Conservation (phyloP, 2,329 filamentous ascomycete genomes). For the Herpomyces periplanetae region DNA sequence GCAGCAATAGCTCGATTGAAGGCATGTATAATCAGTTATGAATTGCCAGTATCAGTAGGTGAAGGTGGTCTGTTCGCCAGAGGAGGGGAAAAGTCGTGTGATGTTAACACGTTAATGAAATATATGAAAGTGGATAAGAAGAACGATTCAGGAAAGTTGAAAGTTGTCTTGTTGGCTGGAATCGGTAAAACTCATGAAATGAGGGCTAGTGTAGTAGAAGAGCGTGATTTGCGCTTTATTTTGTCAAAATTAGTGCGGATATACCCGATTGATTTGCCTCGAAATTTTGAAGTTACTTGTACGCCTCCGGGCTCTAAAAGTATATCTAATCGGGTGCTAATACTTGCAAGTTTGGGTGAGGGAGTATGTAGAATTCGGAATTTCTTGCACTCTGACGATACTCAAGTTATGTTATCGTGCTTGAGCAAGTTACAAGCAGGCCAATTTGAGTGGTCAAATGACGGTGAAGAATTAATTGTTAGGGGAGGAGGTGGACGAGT, state of each 20-base stretch:
- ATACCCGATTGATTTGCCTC: slow-evolving; percentile 25
- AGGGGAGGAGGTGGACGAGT: slow-evolving; percentile 63
- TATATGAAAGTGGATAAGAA: slow-evolving; percentile 99
- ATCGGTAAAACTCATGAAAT: slow-evolving; percentile 64
- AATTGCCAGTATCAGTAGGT: slow-evolving; percentile 41
- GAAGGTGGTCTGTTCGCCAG: slow-evolving; percentile 47
- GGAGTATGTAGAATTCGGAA: slow-evolving; percentile 68
- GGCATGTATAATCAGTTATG: slow-evolving; percentile 83
- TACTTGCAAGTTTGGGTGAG: slow-evolving; percentile 60
- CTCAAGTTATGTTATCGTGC: slow-evolving; percentile 86
- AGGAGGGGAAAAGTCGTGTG: slow-evolving; percentile 52
- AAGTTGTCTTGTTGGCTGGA: slow-evolving; percentile 59
- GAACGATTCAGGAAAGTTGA: slow-evolving; percentile 78
- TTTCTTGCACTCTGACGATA: slow-evolving; percentile 76
- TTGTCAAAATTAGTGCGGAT: slow-evolving; percentile 42
- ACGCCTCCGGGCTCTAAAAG: slow-evolving; percentile 84
- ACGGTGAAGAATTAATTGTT: slow-evolving; percentile 60
- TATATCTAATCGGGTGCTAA: slow-evolving; percentile 70
- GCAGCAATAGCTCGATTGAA: slow-evolving; percentile 55
- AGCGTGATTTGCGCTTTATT: slow-evolving; percentile 40
- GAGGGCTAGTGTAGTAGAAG: slow-evolving; percentile 55
- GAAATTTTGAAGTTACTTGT: slow-evolving; percentile 25
- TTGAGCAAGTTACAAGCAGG: slow-evolving; percentile 47
- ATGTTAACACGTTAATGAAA: slow-evolving; percentile 41
- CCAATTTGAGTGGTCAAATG: slow-evolving; percentile 67